Conservation (phyloP, 257 asterid species). For the Buddleja alternifolia region DNA sequence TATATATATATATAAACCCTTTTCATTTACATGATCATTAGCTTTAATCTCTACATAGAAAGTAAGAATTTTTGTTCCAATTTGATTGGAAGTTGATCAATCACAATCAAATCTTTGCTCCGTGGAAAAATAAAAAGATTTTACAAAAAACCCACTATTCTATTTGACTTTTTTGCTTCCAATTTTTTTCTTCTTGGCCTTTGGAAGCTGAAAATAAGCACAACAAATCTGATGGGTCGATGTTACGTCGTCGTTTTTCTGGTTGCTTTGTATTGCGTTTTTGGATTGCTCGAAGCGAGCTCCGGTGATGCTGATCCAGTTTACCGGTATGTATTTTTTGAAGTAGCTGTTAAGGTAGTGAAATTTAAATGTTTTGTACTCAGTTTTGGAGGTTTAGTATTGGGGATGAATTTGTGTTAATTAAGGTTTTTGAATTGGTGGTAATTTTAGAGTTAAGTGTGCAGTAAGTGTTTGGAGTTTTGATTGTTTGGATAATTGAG, state of each 20-base stretch:
- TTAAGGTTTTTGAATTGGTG: background rate
- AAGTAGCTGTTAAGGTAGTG: background rate
- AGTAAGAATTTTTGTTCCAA: constrained; percentile 12
- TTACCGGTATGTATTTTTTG: constrained; percentile 56
- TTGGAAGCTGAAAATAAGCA: background rate
- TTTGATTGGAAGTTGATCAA: constrained; percentile 38
- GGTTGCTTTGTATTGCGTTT: constrained; percentile 40
- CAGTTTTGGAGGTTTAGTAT: background rate
- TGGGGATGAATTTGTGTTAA: background rate
- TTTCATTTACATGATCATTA: constrained; percentile 16
- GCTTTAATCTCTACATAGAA: constrained; percentile 3
- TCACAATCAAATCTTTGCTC: constrained; percentile 41
- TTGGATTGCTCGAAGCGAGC: constrained; percentile 54
- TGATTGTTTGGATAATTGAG: constrained; percentile 14
- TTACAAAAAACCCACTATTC: constrained; percentile 22
- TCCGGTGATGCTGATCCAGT: constrained; percentile 75
- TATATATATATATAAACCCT: background rate
- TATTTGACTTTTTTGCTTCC: constrained; percentile 20
- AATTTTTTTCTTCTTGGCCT: constrained; percentile 1
- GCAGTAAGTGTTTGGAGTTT: background rate
- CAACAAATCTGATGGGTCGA: constrained; percentile 46
- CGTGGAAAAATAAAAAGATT: constrained; percentile 25
- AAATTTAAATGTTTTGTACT: background rate
- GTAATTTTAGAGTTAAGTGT: background rate
- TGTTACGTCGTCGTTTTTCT: constrained; percentile 41